These are phyloP conservation scores for Zoysia matrella DNA, from an alignment of 202 grass and related monocot genomes.

Conservation along the genomic window DNA sequence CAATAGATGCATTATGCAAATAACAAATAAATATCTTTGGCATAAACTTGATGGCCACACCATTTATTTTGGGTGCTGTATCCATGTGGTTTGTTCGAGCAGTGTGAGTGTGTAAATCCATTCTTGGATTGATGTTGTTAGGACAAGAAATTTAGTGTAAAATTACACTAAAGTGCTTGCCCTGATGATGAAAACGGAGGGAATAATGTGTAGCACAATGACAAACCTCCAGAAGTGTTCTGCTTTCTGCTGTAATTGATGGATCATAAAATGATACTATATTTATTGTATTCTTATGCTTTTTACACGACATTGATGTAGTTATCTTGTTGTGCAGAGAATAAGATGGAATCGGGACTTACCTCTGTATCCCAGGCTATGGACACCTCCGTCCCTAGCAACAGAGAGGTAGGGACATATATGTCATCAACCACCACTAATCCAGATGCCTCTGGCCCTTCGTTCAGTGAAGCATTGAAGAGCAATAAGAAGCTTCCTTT, in stretches of 20 bases:
- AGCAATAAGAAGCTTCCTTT: slow-evolving; percentile 79
- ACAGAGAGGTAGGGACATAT: slow-evolving; percentile 60
- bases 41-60: background rate
- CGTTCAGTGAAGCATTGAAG: slow-evolving; percentile 97
- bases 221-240: background rate
- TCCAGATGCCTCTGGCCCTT: slow-evolving; percentile 66
- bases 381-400: slow-evolving; percentile 56
- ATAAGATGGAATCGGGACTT: slow-evolving; percentile 50
- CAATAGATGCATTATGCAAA: too few species aligned
- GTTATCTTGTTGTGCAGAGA: slow-evolving; percentile 45
- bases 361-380: slow-evolving; percentile 28
- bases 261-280: background rate
- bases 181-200: too few species aligned
- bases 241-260: background rate
- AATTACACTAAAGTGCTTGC: too few species aligned
- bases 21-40: background rate
- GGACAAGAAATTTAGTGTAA: too few species aligned
- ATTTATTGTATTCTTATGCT: background rate
- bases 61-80: background rate
- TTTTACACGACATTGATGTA: slow-evolving; percentile 6
- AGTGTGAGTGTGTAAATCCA: background rate
- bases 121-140: too few species aligned
- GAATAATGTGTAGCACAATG: background rate
- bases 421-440: slow-evolving; percentile 49
- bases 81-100: background rate